Evolutionary conservation across 345 rosid species (phyloP), one percentile per base, ranked within the genome.

Genomic region (Ceriops decandra): DNA sequence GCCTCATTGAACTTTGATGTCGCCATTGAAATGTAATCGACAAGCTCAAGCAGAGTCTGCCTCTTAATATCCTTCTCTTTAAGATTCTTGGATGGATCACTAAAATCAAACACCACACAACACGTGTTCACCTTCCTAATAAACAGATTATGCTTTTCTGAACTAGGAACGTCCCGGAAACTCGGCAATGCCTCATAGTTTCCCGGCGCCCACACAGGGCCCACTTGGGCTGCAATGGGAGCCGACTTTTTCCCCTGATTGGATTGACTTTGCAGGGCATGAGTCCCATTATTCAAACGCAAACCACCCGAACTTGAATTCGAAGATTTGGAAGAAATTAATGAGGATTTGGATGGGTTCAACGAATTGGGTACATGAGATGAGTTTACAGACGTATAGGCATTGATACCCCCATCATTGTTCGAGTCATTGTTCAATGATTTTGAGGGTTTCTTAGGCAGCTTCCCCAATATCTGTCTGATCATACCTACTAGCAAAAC

Each of bases 21-120:
- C 57, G n/a, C 57, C 11, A 7, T 13, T 53, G 57, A 53, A 16
- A 53, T 77, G 57, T 87, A 90, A 77, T 90, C 96, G 46, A 87
- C 93, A 68, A 88, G 86, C 78, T 90, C 96, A 5, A 85, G 80
- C 64, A 90, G 68, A 53, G 88, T 86, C 80, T 86, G 96, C 73
- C 90, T 77, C 76, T 90, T 90, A 22, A 86, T 70, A 60, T 90
- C 96, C 76, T 90, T 90, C 84, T 90, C 96, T 64, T 68, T 87
- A 22, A 81, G 76, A 76, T 90, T 86, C 86, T 86, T 87, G 0
- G 86, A 68, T 0, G 85, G 88, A 60, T 87, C 91, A 63, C 42
- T 86, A 66, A 90, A 90, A 78, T 87, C 92, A 54, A 87, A 90
- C 27, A 86, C 78, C 46, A 83, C 85, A 66, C 89, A 84, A 20